Base-by-base conservation (phyloP, 2,329 filamentous ascomycete genomes). In the Penicillium aurantiogriseum region DNA sequence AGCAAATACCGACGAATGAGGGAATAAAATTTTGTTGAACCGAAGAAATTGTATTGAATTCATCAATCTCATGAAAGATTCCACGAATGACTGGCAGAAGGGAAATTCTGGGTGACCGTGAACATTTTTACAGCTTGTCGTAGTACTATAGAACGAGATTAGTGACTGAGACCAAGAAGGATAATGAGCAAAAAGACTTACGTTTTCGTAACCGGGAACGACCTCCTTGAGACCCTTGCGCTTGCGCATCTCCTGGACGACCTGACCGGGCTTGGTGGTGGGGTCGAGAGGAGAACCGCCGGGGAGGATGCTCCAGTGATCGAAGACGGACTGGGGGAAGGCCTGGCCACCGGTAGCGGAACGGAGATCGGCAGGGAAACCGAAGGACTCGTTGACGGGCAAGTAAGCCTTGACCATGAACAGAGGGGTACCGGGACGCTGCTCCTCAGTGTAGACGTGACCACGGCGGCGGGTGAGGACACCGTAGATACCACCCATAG, bases 401-500 rank as follows among this genome's bases (percentile, higher is more conserved):
- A 96, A 85, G 84, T 96, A 96, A 63, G 92, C 91, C 87, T 96
- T 96, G 86, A 99, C 90, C 81, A 91, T 97, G 90, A 97, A 99
- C 63, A 99, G 90, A 81, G 94, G 94, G 79, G 94, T 99, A 82
- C 94, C 94, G 64, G 93, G 90, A 76, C 94, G 91, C 86, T 99
- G 94, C 85, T 95, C 90, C 85, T 99, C 94, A 78, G 85, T 84
- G 87, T 97, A 97, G 82, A 99, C 94, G 88, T 97, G 93, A 86
- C 94, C 94, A 90, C 94, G 89, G 80, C 92, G 86, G 76, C 92
- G 90, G 81, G 92, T 97, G 73, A 99, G 90, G 77, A 97, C 92
- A 89, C 92, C 90, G 83, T 99, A 99, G 81, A 99, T 96, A 87
- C 94, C 94, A 86, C 94, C 94, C 94, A 99, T 97, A 78, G 94